Evolutionary conservation across 495 filamentous ascomycete species (phyloP), one percentile per base, ranked within the genome.

Genomic region (Penicillium psychrofluorescens): DNA sequence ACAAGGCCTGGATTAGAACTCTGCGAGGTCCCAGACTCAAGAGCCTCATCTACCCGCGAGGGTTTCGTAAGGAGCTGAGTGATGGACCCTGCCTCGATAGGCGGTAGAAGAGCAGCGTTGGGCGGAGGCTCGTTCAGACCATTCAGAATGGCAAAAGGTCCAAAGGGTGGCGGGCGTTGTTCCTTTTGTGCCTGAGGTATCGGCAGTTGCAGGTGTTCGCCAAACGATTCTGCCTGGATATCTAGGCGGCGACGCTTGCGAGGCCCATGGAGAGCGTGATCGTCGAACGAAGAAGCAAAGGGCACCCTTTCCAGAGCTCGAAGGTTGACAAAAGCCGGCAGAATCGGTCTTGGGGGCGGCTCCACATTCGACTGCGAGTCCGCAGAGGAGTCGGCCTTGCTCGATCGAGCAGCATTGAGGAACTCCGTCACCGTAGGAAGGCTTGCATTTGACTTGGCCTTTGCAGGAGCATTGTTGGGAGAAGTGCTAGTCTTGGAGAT

Each of bases 71-170:
- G 45, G 31, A 72, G 60, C 34, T 71, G 63, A 11, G 66, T 54
- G 30, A 74, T 66, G n/a, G 63, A 67, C 13, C 65, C 65, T 32
- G 78, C 74, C 29, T 80, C 75, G 38, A 88, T 88, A 6, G 83
- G 85, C 1, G 85, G 83, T 48, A 88, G 84, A 8, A 86, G 68
- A 16, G 79, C 78, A 38, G 83, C 78, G 55, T 86, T 80, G 9
- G 84, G 85, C 4, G 85, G 85, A 1, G 85, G 85, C 51, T 87
- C 83, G 53, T 84, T 80, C 29, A 88, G 63, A n/a, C 83, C 83
- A 55, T 84, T 81, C 34, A 90, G 75, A 49, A 88, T 86, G 43
- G 83, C 68, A 62, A 70, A 73, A 4, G 74, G 73, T 11, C 66
- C 69, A 48, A 76, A 75, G 1, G 71, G 73, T 29, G 64, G 70